These are phyloP conservation scores for Lactarius sanguifluus DNA, from an alignment of 768 basidiomycete genomes.

Conservation along the genomic window DNA sequence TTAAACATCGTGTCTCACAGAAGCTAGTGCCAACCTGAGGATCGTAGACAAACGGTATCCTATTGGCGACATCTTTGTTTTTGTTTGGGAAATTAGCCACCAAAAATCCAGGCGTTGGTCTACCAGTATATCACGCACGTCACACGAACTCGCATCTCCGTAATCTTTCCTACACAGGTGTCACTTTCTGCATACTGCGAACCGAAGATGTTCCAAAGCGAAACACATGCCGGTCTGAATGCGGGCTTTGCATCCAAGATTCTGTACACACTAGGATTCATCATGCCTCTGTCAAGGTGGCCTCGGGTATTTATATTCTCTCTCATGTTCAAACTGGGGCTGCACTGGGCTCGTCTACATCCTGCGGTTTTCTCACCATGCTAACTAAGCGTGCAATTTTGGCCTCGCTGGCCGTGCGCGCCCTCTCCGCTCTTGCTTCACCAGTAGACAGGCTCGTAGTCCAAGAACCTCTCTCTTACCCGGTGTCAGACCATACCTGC, in stretches of 20 bases:
- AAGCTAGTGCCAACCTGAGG: not conserved
- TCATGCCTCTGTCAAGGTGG: not conserved
- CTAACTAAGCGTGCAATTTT: conserved; percentile 6
- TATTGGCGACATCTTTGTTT: not conserved
- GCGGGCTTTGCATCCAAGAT: not conserved
- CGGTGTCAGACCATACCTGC: not conserved
- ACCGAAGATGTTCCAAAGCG: not conserved
- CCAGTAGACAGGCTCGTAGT: not conserved
- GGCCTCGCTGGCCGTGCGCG: conserved; percentile 9
- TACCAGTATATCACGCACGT: not conserved
- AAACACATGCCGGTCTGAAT: no score
- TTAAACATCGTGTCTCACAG: not conserved
- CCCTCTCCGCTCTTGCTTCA: conserved; percentile 18
- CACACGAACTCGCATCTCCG: not conserved
- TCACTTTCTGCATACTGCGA: not conserved
- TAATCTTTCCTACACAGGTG: not conserved
- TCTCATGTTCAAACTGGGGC: not conserved
- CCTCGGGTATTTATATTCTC: conserved; percentile 9
- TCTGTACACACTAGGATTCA: not conserved
- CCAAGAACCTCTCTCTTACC: not conserved
- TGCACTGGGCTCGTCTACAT: not conserved
- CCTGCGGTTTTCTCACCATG: conserved; percentile 3
- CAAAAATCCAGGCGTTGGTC: not conserved
- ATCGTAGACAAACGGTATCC: not conserved
- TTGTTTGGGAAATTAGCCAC: not conserved